phyloP scores from a whole-genome alignment of 257 asterid species.

The Forsythia suspensa region DNA sequence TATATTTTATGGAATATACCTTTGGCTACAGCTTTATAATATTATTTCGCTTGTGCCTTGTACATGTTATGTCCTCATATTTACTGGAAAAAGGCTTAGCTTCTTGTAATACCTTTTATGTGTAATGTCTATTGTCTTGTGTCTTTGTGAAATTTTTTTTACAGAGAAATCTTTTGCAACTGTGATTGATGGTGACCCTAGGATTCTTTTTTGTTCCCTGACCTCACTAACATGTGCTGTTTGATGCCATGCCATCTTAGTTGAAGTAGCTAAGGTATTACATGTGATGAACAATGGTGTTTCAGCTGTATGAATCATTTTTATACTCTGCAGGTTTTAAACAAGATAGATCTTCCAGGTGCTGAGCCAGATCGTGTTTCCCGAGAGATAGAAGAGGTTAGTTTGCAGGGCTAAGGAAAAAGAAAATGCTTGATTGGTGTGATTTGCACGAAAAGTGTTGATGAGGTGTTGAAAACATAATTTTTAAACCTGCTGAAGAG shows the following conservation, averaged over 20 bases:
- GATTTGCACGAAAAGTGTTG: not conserved
- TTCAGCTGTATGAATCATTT: constrained; percentile 11
- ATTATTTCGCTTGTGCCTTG: too few relatives aligned
- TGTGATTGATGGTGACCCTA: not conserved
- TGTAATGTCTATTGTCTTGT: not conserved
- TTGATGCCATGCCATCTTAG: constrained; percentile 18
- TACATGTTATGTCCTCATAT: too few relatives aligned
- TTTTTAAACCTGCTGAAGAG: constrained; percentile 15
- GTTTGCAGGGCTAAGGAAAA: constrained; percentile 34
- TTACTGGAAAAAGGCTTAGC: too few relatives aligned
- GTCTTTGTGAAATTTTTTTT: constrained; percentile 1
- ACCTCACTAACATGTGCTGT: constrained; percentile 10
- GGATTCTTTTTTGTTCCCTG: not conserved
- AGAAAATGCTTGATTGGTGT: not conserved
- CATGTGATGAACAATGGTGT: constrained; percentile 14
- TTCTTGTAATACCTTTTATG: not conserved
- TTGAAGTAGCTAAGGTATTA: constrained; percentile 5
- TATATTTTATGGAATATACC: too few relatives aligned
- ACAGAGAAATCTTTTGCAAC: constrained; percentile 1
- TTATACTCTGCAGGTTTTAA: constrained; percentile 69
- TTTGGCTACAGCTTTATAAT: too few relatives aligned
- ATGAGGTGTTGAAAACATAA: constrained; percentile 1
- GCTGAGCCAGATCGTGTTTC: constrained; percentile 91
- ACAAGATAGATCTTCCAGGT: constrained; percentile 99
- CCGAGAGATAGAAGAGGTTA: constrained; percentile 96